A percentile compares a stretch with the other conserved stretches of the same genome.
Conservation (phyloP, 306 rosid species). For the Arachis stenosperma region DNA sequence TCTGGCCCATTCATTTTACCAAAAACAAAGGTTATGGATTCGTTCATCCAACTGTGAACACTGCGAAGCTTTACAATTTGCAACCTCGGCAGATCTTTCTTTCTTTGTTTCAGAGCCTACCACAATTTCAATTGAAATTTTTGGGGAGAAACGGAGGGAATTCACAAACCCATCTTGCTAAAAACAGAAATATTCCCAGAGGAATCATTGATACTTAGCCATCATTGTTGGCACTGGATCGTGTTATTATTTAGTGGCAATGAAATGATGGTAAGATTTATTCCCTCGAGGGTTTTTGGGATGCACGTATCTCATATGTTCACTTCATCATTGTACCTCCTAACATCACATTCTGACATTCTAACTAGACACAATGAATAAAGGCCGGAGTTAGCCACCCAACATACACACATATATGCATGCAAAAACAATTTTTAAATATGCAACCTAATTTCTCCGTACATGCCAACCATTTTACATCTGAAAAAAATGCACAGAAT, state of each 20-base stretch:
- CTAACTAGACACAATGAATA: slow-evolving; percentile 9
- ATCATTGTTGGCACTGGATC: slow-evolving; percentile 34
- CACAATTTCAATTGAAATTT: background rate
- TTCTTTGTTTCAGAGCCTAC: too few species aligned
- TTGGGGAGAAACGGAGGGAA: slow-evolving; percentile 14
- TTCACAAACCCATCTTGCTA: background rate
- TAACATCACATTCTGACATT: slow-evolving; percentile 37
- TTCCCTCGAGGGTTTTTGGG: slow-evolving; percentile 5
- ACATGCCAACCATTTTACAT: background rate
- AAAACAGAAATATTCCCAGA: background rate
- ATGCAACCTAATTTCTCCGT: slow-evolving; percentile 5
- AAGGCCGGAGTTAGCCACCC: slow-evolving; percentile 7
- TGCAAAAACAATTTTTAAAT: background rate
- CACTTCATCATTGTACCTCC: background rate
- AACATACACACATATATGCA: background rate
- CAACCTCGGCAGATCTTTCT: slow-evolving; percentile 4
- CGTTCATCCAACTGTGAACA: too few species aligned
- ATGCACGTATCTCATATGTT: slow-evolving; percentile 1
- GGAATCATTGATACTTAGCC: slow-evolving; percentile 27
- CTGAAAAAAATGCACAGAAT: too few species aligned
- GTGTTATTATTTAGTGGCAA: background rate
- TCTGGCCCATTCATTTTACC: too few species aligned
- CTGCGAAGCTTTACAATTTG: background rate
- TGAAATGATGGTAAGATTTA: slow-evolving; percentile 26
- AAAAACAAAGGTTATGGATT: too few species aligned